Evolutionary conservation across 2,329 filamentous ascomycete genomes (phyloP), one percentile per base, ranked within the genome.

Genomic region (Nigrograna mackinnonii): DNA sequence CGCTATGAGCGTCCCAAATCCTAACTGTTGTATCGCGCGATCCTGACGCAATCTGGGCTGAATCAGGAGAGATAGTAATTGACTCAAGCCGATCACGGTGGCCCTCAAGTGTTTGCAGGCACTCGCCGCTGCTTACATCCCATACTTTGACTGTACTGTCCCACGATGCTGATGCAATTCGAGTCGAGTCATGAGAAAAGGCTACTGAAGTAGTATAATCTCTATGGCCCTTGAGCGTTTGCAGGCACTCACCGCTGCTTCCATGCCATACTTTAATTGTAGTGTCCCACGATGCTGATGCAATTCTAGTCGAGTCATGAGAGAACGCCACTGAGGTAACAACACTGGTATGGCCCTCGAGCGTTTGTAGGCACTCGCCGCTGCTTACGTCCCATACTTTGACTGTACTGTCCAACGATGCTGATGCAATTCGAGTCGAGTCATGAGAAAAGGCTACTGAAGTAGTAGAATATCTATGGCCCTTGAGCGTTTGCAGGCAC

Each of bases 401-500:
- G 35, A 57, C 47, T 3, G 42, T 49, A 30, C 57, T 51, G 19
- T 36, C 34, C 22, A 17, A 1, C 11, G 52, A 57, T 7, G 26
- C 54, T 6, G 52, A 59, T n/a, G 46, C 54, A 22, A 62, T 41
- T 21, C 19, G 34, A 24, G 19, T 22, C 16, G 40, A 43, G 42
- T 62, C 48, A 31, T 41, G 41, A 3, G 58, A 58, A 47, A 64
- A 58, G 31, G 50, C 51, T 21, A 64, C 47, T 9, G 39, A 54
- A 24, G 55, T 34, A 17, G 18, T 7, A 9, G 9, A 6, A 30
- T 31, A 16, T 24, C 16, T 46, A 37, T 54, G 45, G 31, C 50
- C 52, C 37, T 57, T 41, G 33, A 62, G 52, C 22, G 37, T 48
- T 35, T 45, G 41, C 35, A 48, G 42, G 5, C 7, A 33, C 14